A percentile compares a stretch with the other conserved stretches of the same genome.
Evolutionary conservation across 2,329 filamentous ascomycete species (phyloP).

Genomic region (Sporothrix brasiliensis): DNA sequence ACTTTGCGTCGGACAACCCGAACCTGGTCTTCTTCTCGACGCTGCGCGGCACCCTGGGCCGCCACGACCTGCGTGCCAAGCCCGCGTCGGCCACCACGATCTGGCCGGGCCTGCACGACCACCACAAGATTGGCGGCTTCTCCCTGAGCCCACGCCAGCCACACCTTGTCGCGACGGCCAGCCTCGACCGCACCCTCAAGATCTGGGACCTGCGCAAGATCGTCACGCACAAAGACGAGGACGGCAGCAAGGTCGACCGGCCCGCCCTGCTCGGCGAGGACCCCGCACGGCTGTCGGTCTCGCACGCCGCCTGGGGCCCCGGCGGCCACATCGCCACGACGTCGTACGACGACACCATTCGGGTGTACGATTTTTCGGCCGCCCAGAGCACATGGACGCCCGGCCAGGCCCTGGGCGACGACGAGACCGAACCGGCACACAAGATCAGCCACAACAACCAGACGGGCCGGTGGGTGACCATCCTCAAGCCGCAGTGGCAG

Average conservation of each 20-base stretch:
- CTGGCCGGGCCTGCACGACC: slow-evolving; percentile 70
- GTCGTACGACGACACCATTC: slow-evolving; percentile 93
- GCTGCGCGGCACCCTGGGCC: slow-evolving; percentile 75
- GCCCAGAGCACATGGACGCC: slow-evolving; percentile 59
- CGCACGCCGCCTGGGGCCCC: slow-evolving; percentile 86
- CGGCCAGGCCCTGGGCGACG: slow-evolving; percentile 59
- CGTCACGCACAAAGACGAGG: slow-evolving; percentile 58
- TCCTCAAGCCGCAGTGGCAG: slow-evolving; percentile 84
- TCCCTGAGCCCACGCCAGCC: slow-evolving; percentile 77
- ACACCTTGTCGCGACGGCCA: slow-evolving; percentile 85
- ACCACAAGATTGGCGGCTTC: slow-evolving; percentile 93
- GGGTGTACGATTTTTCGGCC: slow-evolving; percentile 79
- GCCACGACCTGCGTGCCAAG: slow-evolving; percentile 72
- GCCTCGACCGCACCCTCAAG: slow-evolving; percentile 83
- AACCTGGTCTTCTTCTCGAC: slow-evolving; percentile 86
- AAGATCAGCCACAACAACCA: slow-evolving; percentile 89
- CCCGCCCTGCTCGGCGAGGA: slow-evolving; percentile 81
- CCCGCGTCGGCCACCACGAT: slow-evolving; percentile 59
- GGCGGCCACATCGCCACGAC: slow-evolving; percentile 86
- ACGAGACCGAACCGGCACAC: slow-evolving; percentile 68
- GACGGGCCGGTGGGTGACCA: slow-evolving; percentile 92
- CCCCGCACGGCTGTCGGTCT: slow-evolving; percentile 79
- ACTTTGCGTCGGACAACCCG: slow-evolving; percentile 71
- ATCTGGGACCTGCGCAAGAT: slow-evolving; percentile 92
- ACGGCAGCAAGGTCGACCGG: slow-evolving; percentile 46